Evolutionary conservation across 805 yeast genomes (phyloP), one percentile per base, ranked within the genome.

Genomic region (Metschnikowia continentalis): DNA sequence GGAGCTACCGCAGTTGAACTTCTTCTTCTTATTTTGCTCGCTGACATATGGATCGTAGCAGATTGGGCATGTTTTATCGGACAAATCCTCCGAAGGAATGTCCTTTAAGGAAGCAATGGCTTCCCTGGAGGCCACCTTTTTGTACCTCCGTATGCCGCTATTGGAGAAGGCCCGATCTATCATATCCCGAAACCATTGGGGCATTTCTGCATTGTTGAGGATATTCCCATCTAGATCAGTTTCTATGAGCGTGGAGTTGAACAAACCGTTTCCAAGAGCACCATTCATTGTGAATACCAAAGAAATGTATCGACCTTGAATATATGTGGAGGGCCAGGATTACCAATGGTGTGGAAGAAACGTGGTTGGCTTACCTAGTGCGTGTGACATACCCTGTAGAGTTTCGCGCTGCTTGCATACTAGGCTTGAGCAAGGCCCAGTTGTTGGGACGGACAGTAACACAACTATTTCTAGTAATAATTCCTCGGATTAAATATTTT

Each of bases 1-100:
- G 22, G 52, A 49, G 42, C 44, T 50, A 19, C 37, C 38, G 23
- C 47, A 44, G 33, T 44, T 44, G 26, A 44, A 44, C 42, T 50
- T 52, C 47, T 42, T 36, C 42, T 56, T 56, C 48, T 54, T 56
- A 36, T 53, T 52, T 26, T 42, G 43, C 15, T 32, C 47, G 13
- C n/a, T 17, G 4, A 48, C 70, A 48, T 69, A 72, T 6, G 61
- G 47, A 17, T 73, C 77, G 54, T 70, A 73, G 59, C 77, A 73
- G 17, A 73, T 73, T 2, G 77, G 75, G 51, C 77, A 73, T 6
- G 65, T 67, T 23, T 53, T 56, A 19, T 59, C 58, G 4, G 54
- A 54, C 37, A 65, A 36, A 2, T 45, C 50, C 5, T 47, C 54
- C 11, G 52, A 13, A 20, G 60, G 65, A 13, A 68, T 65, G 14